Conservation (phyloP, 202 grass and related monocot genomes). For the Brachypodium distachyon region DNA sequence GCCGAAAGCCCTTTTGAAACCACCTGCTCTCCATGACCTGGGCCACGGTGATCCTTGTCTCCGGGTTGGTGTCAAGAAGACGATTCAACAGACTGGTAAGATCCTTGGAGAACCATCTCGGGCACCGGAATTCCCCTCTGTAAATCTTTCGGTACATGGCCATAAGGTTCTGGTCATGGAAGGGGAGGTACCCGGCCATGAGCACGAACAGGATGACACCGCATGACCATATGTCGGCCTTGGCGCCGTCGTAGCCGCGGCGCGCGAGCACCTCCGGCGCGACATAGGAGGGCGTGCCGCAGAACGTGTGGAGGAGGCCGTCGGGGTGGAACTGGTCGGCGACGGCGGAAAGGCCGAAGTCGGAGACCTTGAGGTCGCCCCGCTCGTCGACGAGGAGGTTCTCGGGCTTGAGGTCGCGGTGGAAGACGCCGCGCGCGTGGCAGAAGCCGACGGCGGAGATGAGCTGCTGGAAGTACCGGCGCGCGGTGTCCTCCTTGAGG, state of each 20-base stretch:
- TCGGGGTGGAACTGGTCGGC: slow-evolving; percentile 81
- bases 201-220: slow-evolving; percentile 82
- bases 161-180: slow-evolving; percentile 88
- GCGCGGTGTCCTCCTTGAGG: slow-evolving; percentile 53
- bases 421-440: slow-evolving; percentile 78
- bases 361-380: slow-evolving; percentile 86
- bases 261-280: slow-evolving; percentile 83
- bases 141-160: slow-evolving; percentile 94
- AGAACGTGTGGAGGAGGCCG: slow-evolving; percentile 96
- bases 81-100: slow-evolving; percentile 43
- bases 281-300: slow-evolving; percentile 88
- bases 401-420: slow-evolving; percentile 88
- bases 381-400: slow-evolving; percentile 78
- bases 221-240: slow-evolving; percentile 88
- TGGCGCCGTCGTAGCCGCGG: slow-evolving; percentile 81
- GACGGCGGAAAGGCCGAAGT: slow-evolving; percentile 91
- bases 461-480: slow-evolving; percentile 79
- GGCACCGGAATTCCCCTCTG: slow-evolving; percentile 77
- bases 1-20: slow-evolving; percentile 81
- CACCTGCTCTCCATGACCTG: slow-evolving; percentile 81
- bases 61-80: slow-evolving; percentile 73
- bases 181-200: slow-evolving; percentile 83
- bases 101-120: slow-evolving; percentile 79
- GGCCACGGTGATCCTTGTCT: slow-evolving; percentile 55
- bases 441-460: slow-evolving; percentile 74